A percentile compares a stretch with the other conserved stretches of the same genome.
phyloP scores from a whole-genome alignment of 2,329 filamentous ascomycete genomes.

The Venturia effusa region DNA sequence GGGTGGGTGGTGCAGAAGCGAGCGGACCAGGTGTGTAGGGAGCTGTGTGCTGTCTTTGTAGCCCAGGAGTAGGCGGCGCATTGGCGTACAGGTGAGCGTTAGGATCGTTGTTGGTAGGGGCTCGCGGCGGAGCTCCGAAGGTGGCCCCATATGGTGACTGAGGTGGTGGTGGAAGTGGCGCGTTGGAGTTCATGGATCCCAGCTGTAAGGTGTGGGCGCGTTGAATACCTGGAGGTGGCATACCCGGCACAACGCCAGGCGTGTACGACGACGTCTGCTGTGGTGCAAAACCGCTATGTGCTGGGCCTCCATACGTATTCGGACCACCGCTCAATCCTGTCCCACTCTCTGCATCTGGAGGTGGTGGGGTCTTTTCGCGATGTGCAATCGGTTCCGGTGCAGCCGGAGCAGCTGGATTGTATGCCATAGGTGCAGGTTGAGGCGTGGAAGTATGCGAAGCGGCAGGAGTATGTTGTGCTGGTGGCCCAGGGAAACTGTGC shows the following conservation, averaged over 20 bases:
- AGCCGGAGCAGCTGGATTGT: conserved; percentile 69
- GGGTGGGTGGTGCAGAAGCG: not conserved
- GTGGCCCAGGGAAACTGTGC: conserved; percentile 17
- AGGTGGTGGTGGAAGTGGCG: conserved; percentile 19
- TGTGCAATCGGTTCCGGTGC: conserved; percentile 61
- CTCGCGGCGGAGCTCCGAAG: conserved; percentile 29
- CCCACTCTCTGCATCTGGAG: conserved; percentile 49
- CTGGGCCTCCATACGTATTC: conserved; percentile 24
- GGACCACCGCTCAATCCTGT: conserved; percentile 31
- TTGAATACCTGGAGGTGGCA: conserved; percentile 19
- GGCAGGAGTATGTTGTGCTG: conserved; percentile 16
- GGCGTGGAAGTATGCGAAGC: conserved; percentile 19
- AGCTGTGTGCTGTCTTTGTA: conserved; percentile 9
- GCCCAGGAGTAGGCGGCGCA: conserved; percentile 10
- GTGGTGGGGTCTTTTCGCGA: conserved; percentile 70
- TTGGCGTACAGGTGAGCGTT: conserved; percentile 17
- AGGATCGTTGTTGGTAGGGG: conserved; percentile 20
- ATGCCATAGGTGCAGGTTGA: conserved; percentile 51
- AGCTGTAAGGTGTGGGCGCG: conserved; percentile 20
- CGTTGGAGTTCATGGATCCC: conserved; percentile 19
- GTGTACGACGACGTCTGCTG: conserved; percentile 25
- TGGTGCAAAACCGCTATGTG: conserved; percentile 6
- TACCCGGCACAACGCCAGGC: conserved; percentile 28
- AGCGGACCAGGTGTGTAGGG: conserved; percentile 8
- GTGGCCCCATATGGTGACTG: conserved; percentile 17